Evolutionary conservation across 306 rosid species (phyloP).

Genomic region (Carpinus fangiana): DNA sequence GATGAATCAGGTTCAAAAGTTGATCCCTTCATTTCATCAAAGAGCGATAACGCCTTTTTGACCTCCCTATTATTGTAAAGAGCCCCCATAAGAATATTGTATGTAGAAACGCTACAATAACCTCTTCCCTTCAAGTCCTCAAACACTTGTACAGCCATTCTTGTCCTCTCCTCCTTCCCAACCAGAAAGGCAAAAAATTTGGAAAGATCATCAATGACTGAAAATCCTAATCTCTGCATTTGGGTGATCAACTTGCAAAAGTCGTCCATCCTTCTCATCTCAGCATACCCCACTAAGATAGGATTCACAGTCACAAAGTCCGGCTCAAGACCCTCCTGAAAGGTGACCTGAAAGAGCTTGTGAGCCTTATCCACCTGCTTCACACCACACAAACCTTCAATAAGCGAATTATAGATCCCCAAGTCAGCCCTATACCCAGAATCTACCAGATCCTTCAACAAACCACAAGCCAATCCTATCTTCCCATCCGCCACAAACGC

Average conservation of each 20-base stretch:
- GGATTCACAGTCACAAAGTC: conserved; percentile 55
- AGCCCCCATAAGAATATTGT: conserved; percentile 62
- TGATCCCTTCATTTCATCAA: conserved; percentile 53
- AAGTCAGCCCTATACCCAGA: conserved; percentile 79
- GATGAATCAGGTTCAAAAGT: conserved; percentile 45
- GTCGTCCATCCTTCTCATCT: conserved; percentile 46
- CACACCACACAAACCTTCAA: conserved; percentile 67
- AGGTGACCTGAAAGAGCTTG: conserved; percentile 58
- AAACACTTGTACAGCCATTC: conserved; percentile 50
- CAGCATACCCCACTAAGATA: conserved; percentile 52
- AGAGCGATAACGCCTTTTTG: conserved; percentile 56
- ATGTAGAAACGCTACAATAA: conserved; percentile 47
- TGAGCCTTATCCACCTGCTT: conserved; percentile 64
- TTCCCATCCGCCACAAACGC: conserved; percentile 57
- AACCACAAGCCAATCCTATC: conserved; percentile 66
- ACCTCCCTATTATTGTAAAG: conserved; percentile 50
- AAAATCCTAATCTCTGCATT: conserved; percentile 58
- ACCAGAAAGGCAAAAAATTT: conserved; percentile 55
- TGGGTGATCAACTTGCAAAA: conserved; percentile 53
- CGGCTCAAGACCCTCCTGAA: conserved; percentile 64
- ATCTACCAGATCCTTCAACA: conserved; percentile 70
- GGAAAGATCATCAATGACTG: conserved; percentile 48
- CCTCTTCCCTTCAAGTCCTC: conserved; percentile 49
- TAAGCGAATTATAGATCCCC: conserved; percentile 67
- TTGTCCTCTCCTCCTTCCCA: conserved; percentile 47